Conservation (phyloP, 2,329 filamentous ascomycete genomes). For the Chrysoporthe austroafricana region DNA sequence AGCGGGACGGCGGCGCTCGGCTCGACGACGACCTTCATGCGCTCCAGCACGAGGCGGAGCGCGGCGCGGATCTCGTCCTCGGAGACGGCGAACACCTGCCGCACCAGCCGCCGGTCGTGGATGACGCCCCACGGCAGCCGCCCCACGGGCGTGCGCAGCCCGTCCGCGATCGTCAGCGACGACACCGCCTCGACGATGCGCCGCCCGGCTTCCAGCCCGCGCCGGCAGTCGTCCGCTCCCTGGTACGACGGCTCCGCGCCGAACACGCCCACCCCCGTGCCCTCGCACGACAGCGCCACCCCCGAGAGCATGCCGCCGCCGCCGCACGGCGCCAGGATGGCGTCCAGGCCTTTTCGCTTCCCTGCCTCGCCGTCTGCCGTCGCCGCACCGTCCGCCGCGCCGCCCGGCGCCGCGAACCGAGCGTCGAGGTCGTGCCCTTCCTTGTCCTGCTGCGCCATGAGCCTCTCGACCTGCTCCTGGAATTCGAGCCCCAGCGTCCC, state of each 20-base stretch:
- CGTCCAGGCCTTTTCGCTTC: slow-evolving; percentile 55
- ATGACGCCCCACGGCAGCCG: slow-evolving; percentile 77
- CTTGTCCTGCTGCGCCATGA: slow-evolving; percentile 44
- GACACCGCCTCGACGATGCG: slow-evolving; percentile 73
- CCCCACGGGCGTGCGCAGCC: slow-evolving; percentile 82
- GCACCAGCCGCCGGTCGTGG: slow-evolving; percentile 70
- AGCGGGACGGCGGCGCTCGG: slow-evolving; percentile 84
- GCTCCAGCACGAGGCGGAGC: slow-evolving; percentile 78
- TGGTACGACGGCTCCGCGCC: slow-evolving; percentile 83
- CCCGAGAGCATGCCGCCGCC: slow-evolving; percentile 89
- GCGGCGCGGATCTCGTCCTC: slow-evolving; percentile 82
- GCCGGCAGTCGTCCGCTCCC: slow-evolving; percentile 80
- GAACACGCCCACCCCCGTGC: slow-evolving; percentile 76
- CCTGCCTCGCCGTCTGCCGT: neutral
- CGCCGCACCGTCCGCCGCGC: neutral
- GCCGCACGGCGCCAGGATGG: slow-evolving; percentile 81
- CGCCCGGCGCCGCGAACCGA: neutral
- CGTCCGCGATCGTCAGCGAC: slow-evolving; percentile 85
- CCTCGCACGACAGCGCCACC: slow-evolving; percentile 74
- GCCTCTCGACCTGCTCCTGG: slow-evolving; percentile 68
- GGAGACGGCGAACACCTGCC: slow-evolving; percentile 71
- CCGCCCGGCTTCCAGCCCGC: slow-evolving; percentile 67
- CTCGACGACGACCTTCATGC: slow-evolving; percentile 90
- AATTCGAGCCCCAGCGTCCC: slow-evolving; percentile 88
- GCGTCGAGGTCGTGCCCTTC: slow-evolving; percentile 3